Percentiles rank a stretch among this genome's conserved stretches.
Conservation (phyloP, 176 grass and related monocot genomes). For the Lolium perenne region DNA sequence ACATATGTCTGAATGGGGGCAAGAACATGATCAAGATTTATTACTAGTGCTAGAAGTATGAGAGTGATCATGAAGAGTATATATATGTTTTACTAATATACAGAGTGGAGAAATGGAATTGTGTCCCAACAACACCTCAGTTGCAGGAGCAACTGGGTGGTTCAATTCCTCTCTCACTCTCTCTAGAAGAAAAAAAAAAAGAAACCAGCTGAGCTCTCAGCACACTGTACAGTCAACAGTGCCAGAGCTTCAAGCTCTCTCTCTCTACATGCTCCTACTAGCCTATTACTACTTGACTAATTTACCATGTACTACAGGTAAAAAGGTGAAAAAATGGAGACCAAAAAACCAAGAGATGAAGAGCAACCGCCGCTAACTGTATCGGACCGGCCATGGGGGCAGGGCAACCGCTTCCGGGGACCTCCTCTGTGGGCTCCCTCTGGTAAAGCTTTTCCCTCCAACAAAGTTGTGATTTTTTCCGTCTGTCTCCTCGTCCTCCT, state of each 20-base stretch:
- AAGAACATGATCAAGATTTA: neutral
- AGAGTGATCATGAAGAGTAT: slow-evolving; percentile 8
- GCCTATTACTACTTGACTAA: slow-evolving; percentile 1
- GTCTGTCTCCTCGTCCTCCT: neutral
- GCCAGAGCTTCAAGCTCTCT: slow-evolving; percentile 48
- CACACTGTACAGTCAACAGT: slow-evolving; percentile 40
- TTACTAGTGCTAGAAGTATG: neutral
- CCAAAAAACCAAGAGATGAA: slow-evolving; percentile 18
- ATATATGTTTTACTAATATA: neutral
- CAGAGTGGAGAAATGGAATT: neutral
- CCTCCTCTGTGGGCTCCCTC: slow-evolving; percentile 57
- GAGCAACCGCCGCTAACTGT: slow-evolving; percentile 33
- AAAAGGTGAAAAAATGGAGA: neutral
- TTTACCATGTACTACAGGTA: neutral
- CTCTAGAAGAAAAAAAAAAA: neutral
- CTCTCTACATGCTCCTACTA: neutral
- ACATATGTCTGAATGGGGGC: neutral
- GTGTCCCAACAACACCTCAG: slow-evolving; percentile 48
- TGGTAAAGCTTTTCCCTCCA: slow-evolving; percentile 58
- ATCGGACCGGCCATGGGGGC: neutral
- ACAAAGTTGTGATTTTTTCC: neutral
- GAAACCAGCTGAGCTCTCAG: slow-evolving; percentile 35
- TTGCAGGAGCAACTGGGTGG: slow-evolving; percentile 47
- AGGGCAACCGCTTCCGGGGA: slow-evolving; percentile 50
- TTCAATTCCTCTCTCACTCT: neutral